phyloP scores from a whole-genome alignment of 345 rosid genomes.

The Alliaria petiolata region DNA sequence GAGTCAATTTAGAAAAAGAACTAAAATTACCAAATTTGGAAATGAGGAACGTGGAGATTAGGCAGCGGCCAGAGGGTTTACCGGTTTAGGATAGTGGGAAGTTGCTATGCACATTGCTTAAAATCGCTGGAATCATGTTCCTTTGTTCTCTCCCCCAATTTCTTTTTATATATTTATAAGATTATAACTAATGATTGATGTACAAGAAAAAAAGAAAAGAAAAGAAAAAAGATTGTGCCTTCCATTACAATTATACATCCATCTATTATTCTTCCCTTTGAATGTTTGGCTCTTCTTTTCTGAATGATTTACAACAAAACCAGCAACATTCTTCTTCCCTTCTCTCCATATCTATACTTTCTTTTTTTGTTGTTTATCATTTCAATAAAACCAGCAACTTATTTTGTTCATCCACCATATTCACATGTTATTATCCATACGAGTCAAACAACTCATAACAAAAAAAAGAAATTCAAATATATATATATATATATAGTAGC shows the following conservation, averaged over 20 bases:
- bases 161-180: background rate
- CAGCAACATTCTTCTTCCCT: conserved; percentile 10
- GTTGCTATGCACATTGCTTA: conserved; percentile 22
- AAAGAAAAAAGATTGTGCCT: background rate
- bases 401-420: background rate
- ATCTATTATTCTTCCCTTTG: background rate
- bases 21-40: background rate
- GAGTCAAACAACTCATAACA: background rate
- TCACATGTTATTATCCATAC: background rate
- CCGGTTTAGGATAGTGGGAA: conserved; percentile 21
- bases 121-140: conserved; percentile 29
- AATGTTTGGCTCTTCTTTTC: background rate
- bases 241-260: conserved; percentile 25
- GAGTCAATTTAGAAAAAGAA: background rate
- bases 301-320: conserved; percentile 3
- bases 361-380: background rate
- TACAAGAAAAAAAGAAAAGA: background rate
- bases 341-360: background rate
- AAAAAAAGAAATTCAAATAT: too few species aligned
- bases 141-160: background rate
- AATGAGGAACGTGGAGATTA: conserved; percentile 22
- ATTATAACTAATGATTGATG: background rate
- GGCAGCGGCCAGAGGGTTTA: too few species aligned
- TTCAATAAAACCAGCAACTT: too few species aligned
- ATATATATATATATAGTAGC: background rate